Evolutionary conservation across 2,329 filamentous ascomycete species (phyloP), one percentile per base, ranked within the genome.

Genomic region (Xylariomycetidae sp.): DNA sequence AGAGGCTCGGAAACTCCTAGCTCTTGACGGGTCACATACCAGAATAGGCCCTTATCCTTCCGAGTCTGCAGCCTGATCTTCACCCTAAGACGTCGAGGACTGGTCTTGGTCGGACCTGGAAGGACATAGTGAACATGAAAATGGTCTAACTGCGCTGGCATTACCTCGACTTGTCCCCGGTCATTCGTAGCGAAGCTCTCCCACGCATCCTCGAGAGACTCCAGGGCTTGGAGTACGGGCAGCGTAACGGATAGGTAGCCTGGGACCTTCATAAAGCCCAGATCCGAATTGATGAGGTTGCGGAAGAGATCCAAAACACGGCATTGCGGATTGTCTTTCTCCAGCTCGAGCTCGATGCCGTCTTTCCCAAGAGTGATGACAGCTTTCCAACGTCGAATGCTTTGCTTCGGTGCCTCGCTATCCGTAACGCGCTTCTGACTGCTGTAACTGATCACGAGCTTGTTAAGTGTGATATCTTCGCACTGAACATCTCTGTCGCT

Each of bases 391-490:
- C 51, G 63, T 38, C 45, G 57, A 12, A 31, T 22, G 25, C 33
- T 37, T 27, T 41, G 37, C 17, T 27, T 44, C 17, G 36, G 14
- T 38, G 33, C 37, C 26, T 39, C 40, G 27, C 25, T 36, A 39
- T 45, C 40, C 16, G 42, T 27, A 46, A 40, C 56, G 39, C 28
- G 42, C 36, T 34, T 44, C 23, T 64, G 56, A n/a, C n/a, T n/a
- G 33, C 66, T 67, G 54, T 92, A 94, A n/a, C 69, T 74, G 54
- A 92, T 88, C 3, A 72, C 63, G 5, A 92, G 71, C 41, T 74
- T 67, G 44, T 67, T 66, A 35, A 90, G 65, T 12, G 74, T 77
- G 35, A 82, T 69, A 25, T 70, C 64, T 45, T 80, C 70, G 51
- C 74, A 73, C 27, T 64, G 63, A 22, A 85, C 71, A 32, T 71